Conservation (phyloP, 352 stramenopile species). For the Stramenopiles sp. region DNA sequence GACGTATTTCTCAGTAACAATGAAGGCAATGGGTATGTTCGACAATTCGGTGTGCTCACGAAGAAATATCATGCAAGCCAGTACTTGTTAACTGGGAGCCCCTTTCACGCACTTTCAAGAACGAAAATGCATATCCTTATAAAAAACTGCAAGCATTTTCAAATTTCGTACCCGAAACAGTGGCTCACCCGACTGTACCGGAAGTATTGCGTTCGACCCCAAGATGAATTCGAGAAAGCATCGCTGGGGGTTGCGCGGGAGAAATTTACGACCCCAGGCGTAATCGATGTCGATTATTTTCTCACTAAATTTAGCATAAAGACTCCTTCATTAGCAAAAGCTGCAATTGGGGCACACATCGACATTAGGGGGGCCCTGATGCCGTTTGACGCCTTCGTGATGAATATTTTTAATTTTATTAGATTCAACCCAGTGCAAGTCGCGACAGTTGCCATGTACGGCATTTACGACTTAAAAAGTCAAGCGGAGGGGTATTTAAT, state of each 20-base stretch:
- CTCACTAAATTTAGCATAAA: background rate
- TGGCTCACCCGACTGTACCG: background rate
- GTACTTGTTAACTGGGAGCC: background rate
- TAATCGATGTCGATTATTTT: conserved; percentile 3
- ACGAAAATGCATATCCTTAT: conserved; percentile 6
- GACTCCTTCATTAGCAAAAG: too few relatives aligned
- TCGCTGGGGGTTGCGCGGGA: too few relatives aligned
- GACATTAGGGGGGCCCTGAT: background rate
- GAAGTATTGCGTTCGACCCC: conserved; percentile 11
- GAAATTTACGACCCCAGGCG: too few relatives aligned
- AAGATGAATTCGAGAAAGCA: too few relatives aligned
- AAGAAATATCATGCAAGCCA: background rate
- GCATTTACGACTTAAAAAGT: background rate
- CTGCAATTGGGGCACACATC: background rate
- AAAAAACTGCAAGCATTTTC: background rate
- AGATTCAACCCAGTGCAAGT: background rate
- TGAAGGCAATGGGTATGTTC: background rate
- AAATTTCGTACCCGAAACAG: background rate
- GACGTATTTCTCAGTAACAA: background rate
- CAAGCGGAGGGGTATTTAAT: conserved; percentile 2
- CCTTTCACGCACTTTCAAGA: background rate
- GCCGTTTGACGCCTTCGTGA: conserved; percentile 1
- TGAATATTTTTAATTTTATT: background rate
- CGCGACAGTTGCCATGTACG: background rate
- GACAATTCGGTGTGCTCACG: background rate